Evolutionary conservation across 306 rosid species (phyloP), one percentile per base, ranked within the genome.

Genomic region (Dryas alaskensis): DNA sequence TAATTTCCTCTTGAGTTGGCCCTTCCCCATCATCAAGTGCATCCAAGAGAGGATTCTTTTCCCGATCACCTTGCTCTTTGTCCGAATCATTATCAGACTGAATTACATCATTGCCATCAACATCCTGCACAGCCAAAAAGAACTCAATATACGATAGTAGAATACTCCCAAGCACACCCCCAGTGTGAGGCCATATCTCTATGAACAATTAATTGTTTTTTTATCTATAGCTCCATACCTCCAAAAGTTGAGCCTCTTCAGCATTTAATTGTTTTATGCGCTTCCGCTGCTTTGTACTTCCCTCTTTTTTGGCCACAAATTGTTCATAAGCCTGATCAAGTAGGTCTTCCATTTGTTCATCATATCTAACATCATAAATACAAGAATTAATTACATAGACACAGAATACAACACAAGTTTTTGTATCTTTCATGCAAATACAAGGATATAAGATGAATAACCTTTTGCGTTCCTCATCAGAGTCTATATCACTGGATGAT

Each of bases 391-490:
- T 19, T 27, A 47, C 16, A 59, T 10, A 37, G 0, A 12, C 17
- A 57, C 8, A 19, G 67, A 69, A 31, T 31, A 31, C 19, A 52
- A 80, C 10, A 27, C 46, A 80, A 52, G 17, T 57, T 72, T 60
- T 57, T n/a, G 57, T 42, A 70, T 60, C 19, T 43, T 47, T 61
- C 70, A 66, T 51, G 61, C 47, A 45, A n/a, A 46, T 6, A 67
- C 11, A 3, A 65, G 73, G 67, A 71, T 75, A 74, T 11, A 64
- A 76, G 51, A 66, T 47, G 11, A 76, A 81, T 72, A 74, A 94
- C 99, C 99, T 94, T 86, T 74, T 70, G 19, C 87, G 90, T 59
- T 88, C 97, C 67, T 94, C 97, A 77, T 92, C 97, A 60, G 99
- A 84, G 78, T 92, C 96, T 1, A 87, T 27, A 63, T 85, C 97